These are phyloP conservation scores for Leptomonas pyrrhocoris DNA, from an alignment of 208 protist species.

Conservation along the genomic window DNA sequence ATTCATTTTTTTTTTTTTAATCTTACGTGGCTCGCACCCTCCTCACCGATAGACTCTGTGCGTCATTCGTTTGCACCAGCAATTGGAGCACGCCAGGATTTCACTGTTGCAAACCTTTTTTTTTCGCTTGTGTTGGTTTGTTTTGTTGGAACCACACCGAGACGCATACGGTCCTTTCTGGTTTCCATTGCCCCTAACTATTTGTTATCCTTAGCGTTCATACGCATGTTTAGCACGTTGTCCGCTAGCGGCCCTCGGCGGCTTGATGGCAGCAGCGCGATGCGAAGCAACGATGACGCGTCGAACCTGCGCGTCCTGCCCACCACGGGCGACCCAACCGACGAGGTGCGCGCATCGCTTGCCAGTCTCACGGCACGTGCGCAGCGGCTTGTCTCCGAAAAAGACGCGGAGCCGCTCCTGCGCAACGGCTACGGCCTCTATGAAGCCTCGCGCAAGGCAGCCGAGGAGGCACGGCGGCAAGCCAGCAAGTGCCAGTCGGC, in stretches of 20 bases:
- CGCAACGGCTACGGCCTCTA: conserved; percentile 70
- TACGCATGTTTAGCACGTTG: conserved; percentile 25
- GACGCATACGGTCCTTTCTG: no score
- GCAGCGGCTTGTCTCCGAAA: conserved; percentile 53
- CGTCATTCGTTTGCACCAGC: no score
- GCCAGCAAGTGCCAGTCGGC: conserved; percentile 32
- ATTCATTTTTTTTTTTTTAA: not conserved
- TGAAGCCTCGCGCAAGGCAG: conserved; percentile 58
- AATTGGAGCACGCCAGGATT: no score
- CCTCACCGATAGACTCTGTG: no score
- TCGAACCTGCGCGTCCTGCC: conserved; percentile 33
- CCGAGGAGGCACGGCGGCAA: conserved; percentile 41
- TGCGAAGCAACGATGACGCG: conserved; percentile 8
- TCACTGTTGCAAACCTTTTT: not conserved
- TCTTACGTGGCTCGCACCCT: no score
- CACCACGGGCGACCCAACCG: conserved; percentile 41
- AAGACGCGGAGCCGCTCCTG: conserved; percentile 52
- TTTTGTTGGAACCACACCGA: no score
- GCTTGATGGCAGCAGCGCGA: conserved; percentile 15
- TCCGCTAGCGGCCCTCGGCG: conserved; percentile 14
- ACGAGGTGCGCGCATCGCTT: conserved; percentile 71
- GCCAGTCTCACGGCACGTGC: conserved; percentile 73
- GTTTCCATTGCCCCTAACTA: not conserved
- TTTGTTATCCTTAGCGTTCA: not conserved
- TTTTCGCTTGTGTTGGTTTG: not conserved